Percentiles rank a stretch among this genome's conserved stretches.
Conservation (phyloP, 2,329 filamentous ascomycete species). For the Venturia aucupariae region DNA sequence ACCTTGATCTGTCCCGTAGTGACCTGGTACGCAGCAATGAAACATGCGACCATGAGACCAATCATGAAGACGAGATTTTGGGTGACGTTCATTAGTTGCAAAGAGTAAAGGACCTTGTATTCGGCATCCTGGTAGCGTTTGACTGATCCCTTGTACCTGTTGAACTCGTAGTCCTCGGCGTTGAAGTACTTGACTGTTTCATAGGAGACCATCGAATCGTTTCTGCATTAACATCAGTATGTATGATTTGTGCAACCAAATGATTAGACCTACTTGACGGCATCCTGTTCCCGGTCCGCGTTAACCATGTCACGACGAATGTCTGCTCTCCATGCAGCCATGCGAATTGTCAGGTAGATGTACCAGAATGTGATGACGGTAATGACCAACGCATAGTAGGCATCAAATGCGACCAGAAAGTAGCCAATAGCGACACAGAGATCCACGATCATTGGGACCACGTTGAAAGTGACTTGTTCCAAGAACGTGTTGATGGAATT, state of each 20-base stretch:
- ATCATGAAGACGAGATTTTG: constrained; percentile 56
- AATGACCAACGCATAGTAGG: constrained; percentile 83
- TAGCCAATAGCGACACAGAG: constrained; percentile 75
- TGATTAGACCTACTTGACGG: constrained; percentile 60
- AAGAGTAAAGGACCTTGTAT: constrained; percentile 46
- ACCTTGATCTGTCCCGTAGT: constrained; percentile 50
- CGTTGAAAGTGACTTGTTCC: constrained; percentile 91
- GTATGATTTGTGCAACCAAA: neutral
- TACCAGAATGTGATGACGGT: constrained; percentile 91
- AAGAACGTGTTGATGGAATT: constrained; percentile 94
- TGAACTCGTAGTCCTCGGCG: constrained; percentile 49
- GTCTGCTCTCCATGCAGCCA: constrained; percentile 87
- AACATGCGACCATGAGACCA: constrained; percentile 57
- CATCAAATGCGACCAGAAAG: constrained; percentile 70
- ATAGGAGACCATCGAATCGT: constrained; percentile 97
- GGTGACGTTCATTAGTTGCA: constrained; percentile 51
- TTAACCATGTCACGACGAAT: constrained; percentile 92
- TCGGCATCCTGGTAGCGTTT: constrained; percentile 48
- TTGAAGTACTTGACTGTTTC: constrained; percentile 66
- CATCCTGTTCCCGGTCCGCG: constrained; percentile 87
- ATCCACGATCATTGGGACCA: constrained; percentile 90
- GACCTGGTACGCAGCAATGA: constrained; percentile 62
- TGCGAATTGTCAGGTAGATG: constrained; percentile 89
- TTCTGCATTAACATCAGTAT: constrained; percentile 39
- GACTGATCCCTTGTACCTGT: constrained; percentile 48